Evolutionary conservation across 768 basidiomycete species (phyloP).

Genomic region (Mycena galopus): DNA sequence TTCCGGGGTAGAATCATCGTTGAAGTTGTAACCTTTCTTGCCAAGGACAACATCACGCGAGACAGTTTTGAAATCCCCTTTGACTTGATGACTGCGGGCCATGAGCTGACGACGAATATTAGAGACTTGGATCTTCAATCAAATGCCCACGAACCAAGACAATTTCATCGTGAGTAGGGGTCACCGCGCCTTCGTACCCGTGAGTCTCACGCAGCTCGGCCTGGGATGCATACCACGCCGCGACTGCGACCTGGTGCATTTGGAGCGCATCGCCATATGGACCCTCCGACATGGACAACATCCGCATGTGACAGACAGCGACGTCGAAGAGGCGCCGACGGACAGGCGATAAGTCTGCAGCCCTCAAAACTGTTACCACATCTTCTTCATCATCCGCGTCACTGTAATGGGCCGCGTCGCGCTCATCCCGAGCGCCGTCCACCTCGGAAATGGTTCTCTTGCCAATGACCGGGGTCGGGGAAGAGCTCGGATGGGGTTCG

Average conservation of each 20-base stretch:
- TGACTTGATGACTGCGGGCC: not conserved
- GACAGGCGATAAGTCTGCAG: not conserved
- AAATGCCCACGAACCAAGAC: not conserved
- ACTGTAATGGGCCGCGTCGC: not conserved
- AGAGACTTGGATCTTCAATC: no score
- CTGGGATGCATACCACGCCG: not conserved
- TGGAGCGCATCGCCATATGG: not conserved
- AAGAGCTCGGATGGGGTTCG: no score
- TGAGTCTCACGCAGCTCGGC: not conserved
- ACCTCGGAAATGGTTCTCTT: not conserved
- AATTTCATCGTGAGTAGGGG: not conserved
- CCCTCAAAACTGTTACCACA: not conserved
- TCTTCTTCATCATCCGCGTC: not conserved
- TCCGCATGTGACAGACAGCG: not conserved
- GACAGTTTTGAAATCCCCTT: not conserved
- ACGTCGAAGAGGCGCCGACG: conserved; percentile 2
- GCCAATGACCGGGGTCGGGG: not conserved
- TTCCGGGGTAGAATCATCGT: not conserved
- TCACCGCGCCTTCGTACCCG: not conserved
- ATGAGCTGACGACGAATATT: not conserved
- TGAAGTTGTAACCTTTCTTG: not conserved
- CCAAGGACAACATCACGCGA: not conserved
- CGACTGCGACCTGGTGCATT: not conserved
- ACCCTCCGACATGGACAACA: not conserved
- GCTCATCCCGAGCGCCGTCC: not conserved